Percentiles rank a stretch among this genome's conserved stretches.
These are phyloP conservation scores for Blastocystis hominis DNA, from an alignment of 352 stramenopile species.

Conservation along the genomic window DNA sequence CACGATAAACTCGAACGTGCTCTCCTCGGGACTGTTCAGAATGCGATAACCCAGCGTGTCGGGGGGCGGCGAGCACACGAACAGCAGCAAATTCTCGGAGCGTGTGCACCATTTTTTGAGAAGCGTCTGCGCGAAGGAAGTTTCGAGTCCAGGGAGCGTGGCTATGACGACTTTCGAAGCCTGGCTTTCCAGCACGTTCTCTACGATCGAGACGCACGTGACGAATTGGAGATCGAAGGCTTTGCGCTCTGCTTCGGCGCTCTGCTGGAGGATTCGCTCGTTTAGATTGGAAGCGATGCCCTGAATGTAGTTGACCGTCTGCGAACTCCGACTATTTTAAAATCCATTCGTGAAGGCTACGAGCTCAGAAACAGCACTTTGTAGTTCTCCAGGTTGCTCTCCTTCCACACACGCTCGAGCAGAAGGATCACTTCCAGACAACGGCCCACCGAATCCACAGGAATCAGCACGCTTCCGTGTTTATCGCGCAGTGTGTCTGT, in stretches of 20 bases:
- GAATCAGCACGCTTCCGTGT: slow-evolving; percentile 54
- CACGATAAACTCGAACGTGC: neutral
- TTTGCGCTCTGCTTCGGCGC: neutral
- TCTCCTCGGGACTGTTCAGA: neutral
- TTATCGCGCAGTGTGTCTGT: slow-evolving; percentile 53
- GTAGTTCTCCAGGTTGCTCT: slow-evolving; percentile 15
- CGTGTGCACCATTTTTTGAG: neutral
- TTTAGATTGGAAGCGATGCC: slow-evolving; percentile 20
- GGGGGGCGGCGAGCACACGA: neutral
- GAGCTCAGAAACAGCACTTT: slow-evolving; percentile 36
- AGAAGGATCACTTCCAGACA: slow-evolving; percentile 53
- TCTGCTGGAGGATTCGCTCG: neutral
- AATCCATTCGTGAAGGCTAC: neutral
- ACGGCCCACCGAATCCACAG: slow-evolving; percentile 50
- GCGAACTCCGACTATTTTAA: neutral
- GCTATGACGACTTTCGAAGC: neutral
- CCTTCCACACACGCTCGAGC: slow-evolving; percentile 46
- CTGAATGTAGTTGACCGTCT: neutral
- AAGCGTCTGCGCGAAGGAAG: neutral
- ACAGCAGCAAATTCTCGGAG: slow-evolving; percentile 26
- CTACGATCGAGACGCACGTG: slow-evolving; percentile 10
- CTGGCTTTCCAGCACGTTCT: slow-evolving; percentile 3
- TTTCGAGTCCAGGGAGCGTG: neutral
- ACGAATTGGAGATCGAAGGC: slow-evolving; percentile 23
- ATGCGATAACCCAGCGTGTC: neutral